A percentile compares a stretch with the other conserved stretches of the same genome.
These are phyloP conservation scores for Mucor velutinosus DNA, from an alignment of 371 early-diverging fungal species.

Conservation along the genomic window DNA sequence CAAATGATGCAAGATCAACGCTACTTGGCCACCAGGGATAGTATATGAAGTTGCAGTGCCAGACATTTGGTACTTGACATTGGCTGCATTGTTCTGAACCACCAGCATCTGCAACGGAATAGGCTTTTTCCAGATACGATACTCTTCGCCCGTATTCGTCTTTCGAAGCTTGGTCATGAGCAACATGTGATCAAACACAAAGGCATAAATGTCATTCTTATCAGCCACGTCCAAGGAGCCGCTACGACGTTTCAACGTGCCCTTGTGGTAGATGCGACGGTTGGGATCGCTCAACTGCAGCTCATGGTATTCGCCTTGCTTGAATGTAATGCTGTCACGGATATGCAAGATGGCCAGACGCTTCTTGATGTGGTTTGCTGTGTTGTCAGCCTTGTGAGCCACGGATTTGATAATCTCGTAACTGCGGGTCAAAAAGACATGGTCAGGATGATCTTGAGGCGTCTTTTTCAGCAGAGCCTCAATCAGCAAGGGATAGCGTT, in stretches of 20 bases:
- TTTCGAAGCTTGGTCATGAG: constrained; percentile 76
- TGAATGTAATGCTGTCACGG: constrained; percentile 48
- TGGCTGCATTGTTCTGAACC: constrained; percentile 31
- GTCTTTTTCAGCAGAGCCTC: constrained; percentile 85
- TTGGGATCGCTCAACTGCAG: constrained; percentile 72
- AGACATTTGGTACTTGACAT: constrained; percentile 1
- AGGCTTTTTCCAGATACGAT: constrained; percentile 68
- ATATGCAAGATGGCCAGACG: constrained; percentile 40
- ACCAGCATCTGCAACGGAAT: constrained; percentile 66
- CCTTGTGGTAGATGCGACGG: constrained; percentile 77
- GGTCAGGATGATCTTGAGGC: constrained; percentile 82
- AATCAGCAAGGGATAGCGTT: constrained; percentile 87
- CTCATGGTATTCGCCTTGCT: constrained; percentile 60
- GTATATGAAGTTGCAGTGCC: constrained; percentile 8
- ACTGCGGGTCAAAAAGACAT: constrained; percentile 75
- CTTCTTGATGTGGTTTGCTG: constrained; percentile 28
- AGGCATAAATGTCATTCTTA: constrained; percentile 71
- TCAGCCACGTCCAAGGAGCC: constrained; percentile 69
- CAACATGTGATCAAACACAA: constrained; percentile 89
- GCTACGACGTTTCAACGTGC: constrained; percentile 73
- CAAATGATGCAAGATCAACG: constrained; percentile 40
- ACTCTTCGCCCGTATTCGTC: constrained; percentile 55
- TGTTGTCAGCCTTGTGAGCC: constrained; percentile 43
- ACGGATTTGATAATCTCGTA: constrained; percentile 51
- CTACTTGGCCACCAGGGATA: constrained; percentile 7